phyloP scores from a whole-genome alignment of 2,329 filamentous ascomycete genomes.

The Aureobasidium melanogenum region DNA sequence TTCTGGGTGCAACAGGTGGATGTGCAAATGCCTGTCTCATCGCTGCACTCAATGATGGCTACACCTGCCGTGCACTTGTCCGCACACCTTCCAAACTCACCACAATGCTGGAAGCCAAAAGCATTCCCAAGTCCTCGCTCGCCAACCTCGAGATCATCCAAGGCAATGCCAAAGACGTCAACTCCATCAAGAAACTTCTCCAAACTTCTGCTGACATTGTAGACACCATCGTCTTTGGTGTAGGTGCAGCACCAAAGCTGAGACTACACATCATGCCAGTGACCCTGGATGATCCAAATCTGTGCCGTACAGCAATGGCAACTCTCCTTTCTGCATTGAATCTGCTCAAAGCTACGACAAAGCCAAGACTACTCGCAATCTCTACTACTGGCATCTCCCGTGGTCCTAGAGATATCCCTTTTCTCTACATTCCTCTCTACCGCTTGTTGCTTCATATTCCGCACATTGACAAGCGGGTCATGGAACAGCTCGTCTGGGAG shows the following conservation, averaged over 20 bases:
- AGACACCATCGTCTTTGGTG: slow-evolving; percentile 38
- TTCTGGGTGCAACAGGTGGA: slow-evolving; percentile 46
- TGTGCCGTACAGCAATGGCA: slow-evolving; percentile 27
- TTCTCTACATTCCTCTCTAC: slow-evolving; percentile 26
- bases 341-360: slow-evolving; percentile 15
- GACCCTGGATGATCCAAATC: slow-evolving; percentile 24
- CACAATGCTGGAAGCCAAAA: slow-evolving; percentile 32
- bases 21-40: slow-evolving; percentile 37
- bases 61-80: slow-evolving; percentile 39
- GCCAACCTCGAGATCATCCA: slow-evolving; percentile 35
- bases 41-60: slow-evolving; percentile 35
- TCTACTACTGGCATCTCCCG: slow-evolving; percentile 31
- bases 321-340: slow-evolving; percentile 26
- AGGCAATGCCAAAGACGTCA: slow-evolving; percentile 38
- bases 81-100: slow-evolving; percentile 43
- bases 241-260: slow-evolving; percentile 31
- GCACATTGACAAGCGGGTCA: slow-evolving; percentile 32
- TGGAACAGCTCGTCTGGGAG: slow-evolving; percentile 26
- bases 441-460: slow-evolving; percentile 26
- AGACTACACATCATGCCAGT: slow-evolving; percentile 23
- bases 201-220: slow-evolving; percentile 25
- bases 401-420: slow-evolving; percentile 29
- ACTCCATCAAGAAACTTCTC: slow-evolving; percentile 32
- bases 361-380: slow-evolving; percentile 26
- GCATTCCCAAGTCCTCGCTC: slow-evolving; percentile 28